Evolutionary conservation across 495 filamentous ascomycete genomes (phyloP), one percentile per base, ranked within the genome.

Genomic region (Lepraria neglecta): DNA sequence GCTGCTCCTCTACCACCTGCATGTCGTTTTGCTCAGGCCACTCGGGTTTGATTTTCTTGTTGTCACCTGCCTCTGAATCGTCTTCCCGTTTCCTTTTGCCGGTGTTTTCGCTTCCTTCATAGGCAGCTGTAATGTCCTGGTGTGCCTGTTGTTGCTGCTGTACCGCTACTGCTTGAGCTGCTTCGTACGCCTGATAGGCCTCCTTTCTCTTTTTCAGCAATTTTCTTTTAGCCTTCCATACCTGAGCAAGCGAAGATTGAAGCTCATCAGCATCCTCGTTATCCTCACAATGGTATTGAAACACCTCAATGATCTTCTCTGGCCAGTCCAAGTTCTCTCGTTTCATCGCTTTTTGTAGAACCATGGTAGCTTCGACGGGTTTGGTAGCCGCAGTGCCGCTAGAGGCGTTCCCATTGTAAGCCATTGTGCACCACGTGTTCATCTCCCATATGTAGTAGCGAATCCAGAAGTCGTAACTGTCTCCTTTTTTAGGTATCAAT

Each of bases 401-500:
- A 24, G 31, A 45, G 60, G 40, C 51, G 31, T 45, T 64, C 61
- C 78, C 78, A 50, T 70, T 74, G 60, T 80, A 77, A 4, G 78
- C 76, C 54, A 81, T 77, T 62, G 79, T 83, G 63, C 77, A 76
- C 84, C 84, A 87, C 4, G 79, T 75, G 54, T 86, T 80, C 78
- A 97, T 84, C 71, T 96, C 94, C 90, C 90, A 98, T 45, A 84
- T 73, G 71, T 95, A 96, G 70, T 88, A 96, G 43, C 85, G 82
- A 35, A 91, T 81, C 94, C 94, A 98, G 68, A 97, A 97, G 66
- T 95, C 89, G 66, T 89, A 89, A 67, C 85, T 90, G 64, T 88
- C 79, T 21, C 84, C 85, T 42, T 88, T 84, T 15, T 83, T 78
- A 24, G 79, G 68, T 3, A 87, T 79, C 43, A 98, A 78, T 12